Percentiles rank a stretch among this genome's conserved stretches.
These are phyloP conservation scores for Paramecium pentaurelia DNA, from an alignment of 73 alveolate species.

Conservation along the genomic window DNA sequence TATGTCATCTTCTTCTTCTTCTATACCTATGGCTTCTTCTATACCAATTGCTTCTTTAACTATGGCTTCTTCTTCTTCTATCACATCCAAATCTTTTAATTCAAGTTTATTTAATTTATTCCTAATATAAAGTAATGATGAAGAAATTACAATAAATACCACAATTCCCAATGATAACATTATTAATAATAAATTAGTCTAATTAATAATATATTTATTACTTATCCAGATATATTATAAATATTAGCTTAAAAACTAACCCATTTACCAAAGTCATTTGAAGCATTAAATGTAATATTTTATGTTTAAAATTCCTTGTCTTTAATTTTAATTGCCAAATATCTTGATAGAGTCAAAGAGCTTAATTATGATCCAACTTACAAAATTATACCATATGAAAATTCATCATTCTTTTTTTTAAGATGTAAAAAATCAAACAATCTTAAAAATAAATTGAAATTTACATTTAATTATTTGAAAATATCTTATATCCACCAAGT, in stretches of 20 bases:
- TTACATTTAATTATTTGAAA: neutral
- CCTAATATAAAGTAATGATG: neutral
- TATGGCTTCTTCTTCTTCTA: neutral
- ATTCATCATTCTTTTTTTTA: neutral
- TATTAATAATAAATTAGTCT: neutral
- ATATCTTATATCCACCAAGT: neutral
- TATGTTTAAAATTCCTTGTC: neutral
- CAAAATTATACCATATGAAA: constrained; percentile 9
- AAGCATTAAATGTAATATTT: neutral
- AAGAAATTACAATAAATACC: neutral
- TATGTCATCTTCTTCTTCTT: no score
- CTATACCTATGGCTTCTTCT: no score
- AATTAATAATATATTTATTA: neutral
- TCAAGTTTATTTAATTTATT: neutral
- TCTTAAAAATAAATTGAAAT: neutral
- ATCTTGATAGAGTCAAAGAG: neutral
- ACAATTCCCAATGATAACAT: neutral
- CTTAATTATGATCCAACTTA: neutral
- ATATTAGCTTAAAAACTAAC: neutral
- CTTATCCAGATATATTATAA: neutral
- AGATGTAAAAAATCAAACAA: neutral
- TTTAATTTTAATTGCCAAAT: neutral
- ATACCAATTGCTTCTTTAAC: neutral
- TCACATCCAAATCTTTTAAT: neutral
- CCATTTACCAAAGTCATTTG: constrained; percentile 14